phyloP scores from a whole-genome alignment of 2,329 filamentous ascomycete genomes.

The Chaetoscypha palmicola region DNA sequence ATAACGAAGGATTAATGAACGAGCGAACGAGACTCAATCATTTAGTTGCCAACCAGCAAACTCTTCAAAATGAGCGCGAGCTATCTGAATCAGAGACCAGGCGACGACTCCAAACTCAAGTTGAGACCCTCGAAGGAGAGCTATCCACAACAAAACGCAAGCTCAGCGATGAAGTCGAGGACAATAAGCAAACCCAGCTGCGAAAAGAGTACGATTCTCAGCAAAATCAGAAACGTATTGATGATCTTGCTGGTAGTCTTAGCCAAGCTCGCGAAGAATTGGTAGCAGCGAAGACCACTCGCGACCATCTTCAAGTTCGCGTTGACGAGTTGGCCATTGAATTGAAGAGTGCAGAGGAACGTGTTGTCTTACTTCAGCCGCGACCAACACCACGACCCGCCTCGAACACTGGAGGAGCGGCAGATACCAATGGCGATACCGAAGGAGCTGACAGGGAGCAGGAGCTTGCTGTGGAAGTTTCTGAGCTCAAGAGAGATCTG shows the following conservation, averaged over 20 bases:
- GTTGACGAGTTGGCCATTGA: constrained; percentile 87
- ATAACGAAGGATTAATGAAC: constrained; percentile 77
- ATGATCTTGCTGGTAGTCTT: constrained; percentile 77
- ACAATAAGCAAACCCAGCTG: constrained; percentile 72
- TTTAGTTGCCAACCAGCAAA: constrained; percentile 77
- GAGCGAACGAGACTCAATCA: constrained; percentile 80
- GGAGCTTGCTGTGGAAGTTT: constrained; percentile 75
- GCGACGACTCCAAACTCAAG: constrained; percentile 68
- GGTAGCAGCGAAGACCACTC: constrained; percentile 75
- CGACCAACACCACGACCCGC: constrained; percentile 59
- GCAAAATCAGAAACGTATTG: constrained; percentile 83
- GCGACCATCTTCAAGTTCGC: constrained; percentile 80
- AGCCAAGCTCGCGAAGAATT: constrained; percentile 80
- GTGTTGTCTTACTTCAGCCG: constrained; percentile 74
- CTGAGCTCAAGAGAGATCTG: constrained; percentile 80
- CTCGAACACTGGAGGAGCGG: constrained; percentile 35
- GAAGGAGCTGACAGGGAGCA: constrained; percentile 62
- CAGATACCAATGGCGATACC: constrained; percentile 37
- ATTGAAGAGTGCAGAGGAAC: constrained; percentile 82
- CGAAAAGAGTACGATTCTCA: constrained; percentile 87
- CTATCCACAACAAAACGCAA: constrained; percentile 73
- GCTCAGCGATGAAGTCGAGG: constrained; percentile 74
- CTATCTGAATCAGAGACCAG: constrained; percentile 74
- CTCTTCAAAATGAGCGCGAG: constrained; percentile 85
- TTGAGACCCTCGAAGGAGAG: constrained; percentile 75